Evolutionary conservation across 208 protist species (phyloP).

Genomic region (Plasmodiophora brassicae): DNA sequence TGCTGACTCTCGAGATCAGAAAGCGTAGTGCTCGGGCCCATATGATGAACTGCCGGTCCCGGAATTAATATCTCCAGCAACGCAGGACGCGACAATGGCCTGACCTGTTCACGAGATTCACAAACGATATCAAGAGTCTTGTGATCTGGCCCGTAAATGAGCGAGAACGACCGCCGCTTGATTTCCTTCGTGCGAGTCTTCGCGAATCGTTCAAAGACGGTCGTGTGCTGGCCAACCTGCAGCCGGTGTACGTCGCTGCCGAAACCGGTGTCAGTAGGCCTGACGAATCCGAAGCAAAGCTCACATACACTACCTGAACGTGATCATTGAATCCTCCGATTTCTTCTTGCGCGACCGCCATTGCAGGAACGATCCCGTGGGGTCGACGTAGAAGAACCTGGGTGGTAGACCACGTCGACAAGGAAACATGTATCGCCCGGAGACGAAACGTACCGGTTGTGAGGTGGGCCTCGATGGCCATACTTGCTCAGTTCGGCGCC

Average conservation of each 20-base stretch:
- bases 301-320: background rate
- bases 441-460: background rate
- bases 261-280: background rate
- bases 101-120: background rate
- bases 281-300: background rate
- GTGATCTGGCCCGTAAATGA: background rate
- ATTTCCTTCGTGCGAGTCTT: background rate
- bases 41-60: background rate
- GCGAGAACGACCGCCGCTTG: background rate
- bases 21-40: background rate
- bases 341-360: slow-evolving; percentile 23
- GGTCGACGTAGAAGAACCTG: slow-evolving; percentile 28
- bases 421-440: background rate
- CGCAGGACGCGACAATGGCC: background rate
- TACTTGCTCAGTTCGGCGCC: slow-evolving; percentile 14
- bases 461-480: background rate
- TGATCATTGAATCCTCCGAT: background rate
- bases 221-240: slow-evolving; percentile 17
- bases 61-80: background rate
- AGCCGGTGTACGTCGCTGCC: background rate
- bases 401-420: background rate
- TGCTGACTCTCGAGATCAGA: background rate
- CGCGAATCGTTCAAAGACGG: slow-evolving; percentile 11
- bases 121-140: slow-evolving; percentile 4
- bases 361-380: background rate